These are phyloP conservation scores for Umbelopsis ramanniana DNA, from an alignment of 192 early-diverging fungal species.

Conservation along the genomic window DNA sequence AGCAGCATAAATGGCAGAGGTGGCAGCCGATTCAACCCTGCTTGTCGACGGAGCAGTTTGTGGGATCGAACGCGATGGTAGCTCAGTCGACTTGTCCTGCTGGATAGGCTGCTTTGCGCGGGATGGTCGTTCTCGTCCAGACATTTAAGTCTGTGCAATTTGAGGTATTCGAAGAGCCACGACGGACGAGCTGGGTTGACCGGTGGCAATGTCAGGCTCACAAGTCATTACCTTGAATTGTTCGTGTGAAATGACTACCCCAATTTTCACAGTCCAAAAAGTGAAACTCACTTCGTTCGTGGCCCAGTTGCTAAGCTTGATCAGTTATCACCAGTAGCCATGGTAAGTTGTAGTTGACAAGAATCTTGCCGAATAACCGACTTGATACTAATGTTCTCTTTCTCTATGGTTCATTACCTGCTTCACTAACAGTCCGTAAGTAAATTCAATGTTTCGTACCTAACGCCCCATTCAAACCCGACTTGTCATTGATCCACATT, in stretches of 20 bases:
- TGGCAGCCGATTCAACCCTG: background rate
- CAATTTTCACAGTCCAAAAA: background rate
- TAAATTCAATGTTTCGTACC: background rate
- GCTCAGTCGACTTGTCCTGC: background rate
- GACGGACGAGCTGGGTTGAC: background rate
- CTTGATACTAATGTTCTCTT: background rate
- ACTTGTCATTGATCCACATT: background rate
- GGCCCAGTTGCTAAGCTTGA: background rate
- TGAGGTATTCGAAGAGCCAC: background rate
- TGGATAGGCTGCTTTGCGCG: background rate
- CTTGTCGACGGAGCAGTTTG: background rate
- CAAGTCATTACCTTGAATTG: slow-evolving; percentile 7
- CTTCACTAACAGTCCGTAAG: background rate
- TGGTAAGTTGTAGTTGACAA: background rate
- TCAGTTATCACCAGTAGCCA: slow-evolving; percentile 9
- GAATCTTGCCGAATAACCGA: background rate
- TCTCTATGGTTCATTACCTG: background rate
- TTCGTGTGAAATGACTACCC: background rate
- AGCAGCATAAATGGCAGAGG: slow-evolving; percentile 17
- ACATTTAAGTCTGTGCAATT: slow-evolving; percentile 12
- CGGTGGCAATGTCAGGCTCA: slow-evolving; percentile 8
- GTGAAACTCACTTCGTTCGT: background rate
- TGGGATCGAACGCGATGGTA: background rate
- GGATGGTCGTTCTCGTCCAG: slow-evolving; percentile 24
- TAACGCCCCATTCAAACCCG: too few relatives aligned